A percentile compares a stretch with the other conserved stretches of the same genome.
These are phyloP conservation scores for Penicillium glabrum DNA, from an alignment of 2,329 filamentous ascomycete species.

Conservation along the genomic window DNA sequence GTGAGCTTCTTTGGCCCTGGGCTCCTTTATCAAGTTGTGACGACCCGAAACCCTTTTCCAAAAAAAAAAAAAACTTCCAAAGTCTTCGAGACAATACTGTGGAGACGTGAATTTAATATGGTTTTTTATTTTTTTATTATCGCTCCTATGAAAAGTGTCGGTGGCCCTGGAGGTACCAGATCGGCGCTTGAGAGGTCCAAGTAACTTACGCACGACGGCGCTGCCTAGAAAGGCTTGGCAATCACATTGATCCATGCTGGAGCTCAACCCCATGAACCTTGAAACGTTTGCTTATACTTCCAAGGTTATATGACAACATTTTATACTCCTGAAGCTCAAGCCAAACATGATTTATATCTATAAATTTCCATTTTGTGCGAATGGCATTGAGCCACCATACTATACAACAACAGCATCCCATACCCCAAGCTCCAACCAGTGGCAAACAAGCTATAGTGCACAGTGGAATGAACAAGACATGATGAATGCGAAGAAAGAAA, in stretches of 20 bases:
- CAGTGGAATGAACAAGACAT: slow-evolving; percentile 9
- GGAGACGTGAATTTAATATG: background rate
- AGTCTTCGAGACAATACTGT: background rate
- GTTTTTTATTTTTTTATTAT: background rate
- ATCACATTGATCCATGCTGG: background rate
- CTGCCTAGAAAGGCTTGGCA: slow-evolving; percentile 24
- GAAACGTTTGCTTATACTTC: background rate
- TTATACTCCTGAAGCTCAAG: background rate
- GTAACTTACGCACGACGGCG: slow-evolving; percentile 15
- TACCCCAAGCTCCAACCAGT: slow-evolving; percentile 15
- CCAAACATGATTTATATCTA: slow-evolving; percentile 2
- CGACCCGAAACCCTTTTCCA: background rate
- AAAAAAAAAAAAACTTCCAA: background rate
- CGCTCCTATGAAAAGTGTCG: background rate
- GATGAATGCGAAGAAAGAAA: slow-evolving; percentile 11
- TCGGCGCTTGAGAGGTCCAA: slow-evolving; percentile 9
- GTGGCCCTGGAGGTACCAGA: slow-evolving; percentile 1
- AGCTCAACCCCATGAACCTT: background rate
- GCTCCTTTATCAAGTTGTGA: background rate
- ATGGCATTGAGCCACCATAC: slow-evolving; percentile 18
- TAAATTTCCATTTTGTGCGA: slow-evolving; percentile 16
- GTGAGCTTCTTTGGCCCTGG: background rate
- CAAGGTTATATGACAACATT: too few relatives aligned
- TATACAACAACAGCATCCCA: slow-evolving; percentile 17
- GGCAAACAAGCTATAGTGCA: slow-evolving; percentile 8